Evolutionary conservation across 2,329 filamentous ascomycete genomes (phyloP).

Genomic region (Pseudocercospora musae): DNA sequence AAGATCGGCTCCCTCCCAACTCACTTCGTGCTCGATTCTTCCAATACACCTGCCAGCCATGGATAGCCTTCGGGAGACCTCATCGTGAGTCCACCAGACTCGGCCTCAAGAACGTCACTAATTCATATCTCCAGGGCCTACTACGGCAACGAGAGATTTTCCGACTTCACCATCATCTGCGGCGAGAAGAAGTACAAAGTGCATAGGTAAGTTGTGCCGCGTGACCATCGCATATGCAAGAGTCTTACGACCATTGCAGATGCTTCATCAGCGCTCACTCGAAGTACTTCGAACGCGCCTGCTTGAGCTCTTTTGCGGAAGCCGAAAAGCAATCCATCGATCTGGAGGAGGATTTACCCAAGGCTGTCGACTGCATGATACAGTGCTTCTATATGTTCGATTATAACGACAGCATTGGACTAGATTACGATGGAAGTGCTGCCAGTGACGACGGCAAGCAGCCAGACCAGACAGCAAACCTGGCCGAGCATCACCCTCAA

Average conservation of each 20-base stretch:
- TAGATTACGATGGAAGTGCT: too few relatives aligned
- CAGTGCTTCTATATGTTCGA: slow-evolving; percentile 17
- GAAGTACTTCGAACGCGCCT: slow-evolving; percentile 8
- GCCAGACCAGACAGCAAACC: too few relatives aligned
- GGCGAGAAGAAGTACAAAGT: slow-evolving; percentile 3
- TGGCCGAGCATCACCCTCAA: too few relatives aligned
- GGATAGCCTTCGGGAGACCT: too few relatives aligned
- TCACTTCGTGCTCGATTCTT: too few relatives aligned
- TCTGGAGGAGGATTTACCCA: slow-evolving; percentile 7
- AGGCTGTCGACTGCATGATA: slow-evolving; percentile 16
- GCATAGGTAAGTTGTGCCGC: background rate
- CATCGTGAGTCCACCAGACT: too few relatives aligned
- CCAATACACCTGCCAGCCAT: too few relatives aligned
- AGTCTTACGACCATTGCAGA: too few relatives aligned
- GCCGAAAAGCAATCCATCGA: slow-evolving; percentile 3
- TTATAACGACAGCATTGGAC: background rate
- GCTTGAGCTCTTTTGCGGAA: background rate
- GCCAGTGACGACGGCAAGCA: too few relatives aligned
- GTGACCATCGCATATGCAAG: too few relatives aligned
- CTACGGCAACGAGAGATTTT: slow-evolving; percentile 2
- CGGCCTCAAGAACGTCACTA: too few relatives aligned
- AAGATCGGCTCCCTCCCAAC: too few relatives aligned
- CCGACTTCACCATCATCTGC: slow-evolving; percentile 12
- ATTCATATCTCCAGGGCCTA: background rate
- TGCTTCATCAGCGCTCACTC: slow-evolving; percentile 10